Evolutionary conservation across 2,329 filamentous ascomycete species (phyloP).

Genomic region (Aureobasidium sp.): DNA sequence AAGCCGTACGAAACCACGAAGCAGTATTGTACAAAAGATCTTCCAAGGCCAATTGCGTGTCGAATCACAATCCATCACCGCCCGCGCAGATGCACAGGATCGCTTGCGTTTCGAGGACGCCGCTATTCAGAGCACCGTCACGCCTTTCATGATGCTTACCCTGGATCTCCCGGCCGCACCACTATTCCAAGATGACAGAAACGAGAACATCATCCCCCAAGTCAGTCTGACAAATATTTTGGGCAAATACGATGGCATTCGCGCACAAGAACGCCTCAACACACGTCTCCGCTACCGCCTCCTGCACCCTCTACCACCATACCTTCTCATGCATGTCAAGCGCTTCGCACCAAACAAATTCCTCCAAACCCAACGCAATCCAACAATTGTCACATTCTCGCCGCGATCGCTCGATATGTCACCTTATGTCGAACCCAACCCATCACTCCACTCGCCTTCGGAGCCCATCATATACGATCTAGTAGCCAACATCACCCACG

Average conservation of each 20-base stretch:
- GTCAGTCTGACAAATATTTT: conserved; percentile 76
- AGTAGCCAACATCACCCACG: conserved; percentile 88
- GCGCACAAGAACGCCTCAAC: conserved; percentile 79
- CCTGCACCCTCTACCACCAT: conserved; percentile 83
- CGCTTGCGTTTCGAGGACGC: conserved; percentile 89
- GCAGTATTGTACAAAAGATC: conserved; percentile 80
- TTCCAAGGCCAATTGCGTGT: conserved; percentile 91
- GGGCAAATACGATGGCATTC: conserved; percentile 84
- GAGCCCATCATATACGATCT: conserved; percentile 93
- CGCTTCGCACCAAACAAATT: conserved; percentile 97
- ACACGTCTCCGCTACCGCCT: conserved; percentile 84
- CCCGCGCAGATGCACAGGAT: conserved; percentile 78
- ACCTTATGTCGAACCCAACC: conserved; percentile 86
- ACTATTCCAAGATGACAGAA: conserved; percentile 89
- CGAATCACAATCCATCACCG: conserved; percentile 88
- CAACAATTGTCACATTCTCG: conserved; percentile 95
- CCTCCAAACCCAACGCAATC: conserved; percentile 79
- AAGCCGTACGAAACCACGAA: conserved; percentile 74
- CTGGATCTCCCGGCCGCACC: conserved; percentile 87
- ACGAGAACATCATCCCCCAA: conserved; percentile 94
- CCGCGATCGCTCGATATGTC: conserved; percentile 76
- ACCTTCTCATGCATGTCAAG: conserved; percentile 90
- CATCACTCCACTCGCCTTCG: conserved; percentile 56
- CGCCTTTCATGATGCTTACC: conserved; percentile 83
- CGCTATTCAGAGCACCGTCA: conserved; percentile 67